Percentiles rank a stretch among this genome's conserved stretches.
These are phyloP conservation scores for Coniochaeta sp. DNA, from an alignment of 2,329 filamentous ascomycete species.

Conservation along the genomic window DNA sequence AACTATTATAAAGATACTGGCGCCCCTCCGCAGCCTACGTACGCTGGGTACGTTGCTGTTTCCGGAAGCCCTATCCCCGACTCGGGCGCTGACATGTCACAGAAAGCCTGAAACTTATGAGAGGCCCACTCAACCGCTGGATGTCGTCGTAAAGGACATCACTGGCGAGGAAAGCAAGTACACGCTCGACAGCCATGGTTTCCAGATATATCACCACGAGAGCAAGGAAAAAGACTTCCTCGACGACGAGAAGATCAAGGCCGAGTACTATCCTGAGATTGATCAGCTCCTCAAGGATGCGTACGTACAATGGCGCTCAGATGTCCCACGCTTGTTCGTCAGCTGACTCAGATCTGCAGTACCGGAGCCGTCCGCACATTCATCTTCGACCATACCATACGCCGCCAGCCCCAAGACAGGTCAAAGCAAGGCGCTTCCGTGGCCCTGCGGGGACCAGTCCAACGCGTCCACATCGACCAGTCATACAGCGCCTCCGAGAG, in stretches of 20 bases:
- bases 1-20: conserved; percentile 30
- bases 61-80: background rate
- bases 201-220: conserved; percentile 24
- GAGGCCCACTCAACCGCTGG: conserved; percentile 21
- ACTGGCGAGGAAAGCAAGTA: conserved; percentile 28
- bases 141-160: conserved; percentile 29
- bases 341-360: conserved; percentile 21
- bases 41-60: conserved; percentile 12
- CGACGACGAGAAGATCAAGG: conserved; percentile 52
- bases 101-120: conserved; percentile 5
- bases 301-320: conserved; percentile 15
- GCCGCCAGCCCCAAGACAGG: conserved; percentile 31
- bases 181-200: conserved; percentile 30
- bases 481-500: conserved; percentile 35
- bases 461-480: conserved; percentile 52
- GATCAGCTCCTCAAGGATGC: conserved; percentile 53
- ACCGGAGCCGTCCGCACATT: conserved; percentile 48
- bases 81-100: background rate
- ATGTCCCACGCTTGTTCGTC: background rate
- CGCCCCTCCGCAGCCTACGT: conserved; percentile 25
- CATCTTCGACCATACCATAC: conserved; percentile 58
- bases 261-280: conserved; percentile 65
- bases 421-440: conserved; percentile 40
- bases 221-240: conserved; percentile 22
- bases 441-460: conserved; percentile 33